phyloP scores from a whole-genome alignment of 257 asterid species.

The Ophiorrhiza pumila region DNA sequence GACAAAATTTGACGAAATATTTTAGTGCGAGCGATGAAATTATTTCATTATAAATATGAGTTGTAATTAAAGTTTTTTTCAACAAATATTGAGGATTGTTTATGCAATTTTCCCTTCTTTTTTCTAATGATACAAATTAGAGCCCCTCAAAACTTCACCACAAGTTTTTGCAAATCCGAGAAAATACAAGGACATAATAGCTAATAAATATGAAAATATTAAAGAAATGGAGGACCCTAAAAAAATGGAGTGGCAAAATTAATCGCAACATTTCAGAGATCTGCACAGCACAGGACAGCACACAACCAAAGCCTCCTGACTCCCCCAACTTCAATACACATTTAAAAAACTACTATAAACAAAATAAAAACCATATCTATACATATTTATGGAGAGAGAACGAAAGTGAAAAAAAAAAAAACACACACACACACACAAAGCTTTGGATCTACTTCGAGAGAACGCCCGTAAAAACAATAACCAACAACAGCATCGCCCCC shows the following conservation, averaged over 20 bases:
- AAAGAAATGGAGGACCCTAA: background rate
- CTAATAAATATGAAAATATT: background rate
- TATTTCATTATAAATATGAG: too few relatives aligned
- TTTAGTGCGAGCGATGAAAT: too few relatives aligned
- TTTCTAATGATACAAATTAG: too few relatives aligned
- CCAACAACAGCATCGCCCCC: background rate
- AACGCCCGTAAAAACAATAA: background rate
- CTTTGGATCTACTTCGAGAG: constrained; percentile 14
- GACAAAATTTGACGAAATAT: too few relatives aligned
- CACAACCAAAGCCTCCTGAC: background rate
- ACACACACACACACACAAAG: background rate
- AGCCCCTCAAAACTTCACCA: too few relatives aligned
- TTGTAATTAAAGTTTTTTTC: too few relatives aligned
- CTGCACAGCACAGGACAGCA: background rate
- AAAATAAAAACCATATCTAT: background rate
- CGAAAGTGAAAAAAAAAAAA: background rate
- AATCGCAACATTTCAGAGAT: background rate
- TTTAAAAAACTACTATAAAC: background rate
- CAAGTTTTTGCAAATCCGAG: too few relatives aligned
- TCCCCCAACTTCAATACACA: background rate
- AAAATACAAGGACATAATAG: background rate
- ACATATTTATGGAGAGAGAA: background rate
- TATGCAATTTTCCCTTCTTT: too few relatives aligned
- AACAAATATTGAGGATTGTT: too few relatives aligned
- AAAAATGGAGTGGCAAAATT: background rate